Evolutionary conservation across 495 filamentous ascomycete species (phyloP).

Genomic region (Tetracladium setigerum): DNA sequence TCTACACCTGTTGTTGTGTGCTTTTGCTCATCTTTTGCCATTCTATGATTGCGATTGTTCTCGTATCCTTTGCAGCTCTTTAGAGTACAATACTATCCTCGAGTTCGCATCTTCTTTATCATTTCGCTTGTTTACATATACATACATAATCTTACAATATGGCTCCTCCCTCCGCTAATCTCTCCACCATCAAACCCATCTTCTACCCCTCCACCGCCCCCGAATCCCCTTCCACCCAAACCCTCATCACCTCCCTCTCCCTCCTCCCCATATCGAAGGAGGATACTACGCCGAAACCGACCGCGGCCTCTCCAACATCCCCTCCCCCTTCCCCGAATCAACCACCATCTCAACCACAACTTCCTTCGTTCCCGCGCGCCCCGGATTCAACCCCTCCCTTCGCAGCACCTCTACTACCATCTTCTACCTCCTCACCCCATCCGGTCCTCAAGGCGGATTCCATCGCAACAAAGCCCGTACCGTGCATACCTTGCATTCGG

Average conservation of each 20-base stretch:
- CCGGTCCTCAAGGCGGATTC: slow-evolving; percentile 45
- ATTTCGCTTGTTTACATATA: not conserved
- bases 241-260: slow-evolving; percentile 35
- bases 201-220: slow-evolving; percentile 22
- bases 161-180: not conserved
- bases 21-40: no score
- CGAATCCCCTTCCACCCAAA: slow-evolving; percentile 29
- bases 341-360: slow-evolving; percentile 12
- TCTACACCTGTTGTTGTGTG: no score
- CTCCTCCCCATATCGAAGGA: slow-evolving; percentile 51
- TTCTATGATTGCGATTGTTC: no score
- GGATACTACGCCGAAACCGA: slow-evolving; percentile 61
- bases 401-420: slow-evolving; percentile 46
- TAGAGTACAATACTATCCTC: not conserved
- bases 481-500: slow-evolving; percentile 53
- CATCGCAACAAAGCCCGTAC: slow-evolving; percentile 53
- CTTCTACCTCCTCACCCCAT: slow-evolving; percentile 54
- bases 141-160: not conserved
- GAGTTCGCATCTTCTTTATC: not conserved
- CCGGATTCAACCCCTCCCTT: slow-evolving; percentile 27
- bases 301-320: slow-evolving; percentile 38
- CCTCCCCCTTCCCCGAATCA: slow-evolving; percentile 38
- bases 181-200: slow-evolving; percentile 11
- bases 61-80: no score
- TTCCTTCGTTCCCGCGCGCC: slow-evolving; percentile 19